Evolutionary conservation across 306 rosid species (phyloP).

Genomic region (Quillaja saponaria): DNA sequence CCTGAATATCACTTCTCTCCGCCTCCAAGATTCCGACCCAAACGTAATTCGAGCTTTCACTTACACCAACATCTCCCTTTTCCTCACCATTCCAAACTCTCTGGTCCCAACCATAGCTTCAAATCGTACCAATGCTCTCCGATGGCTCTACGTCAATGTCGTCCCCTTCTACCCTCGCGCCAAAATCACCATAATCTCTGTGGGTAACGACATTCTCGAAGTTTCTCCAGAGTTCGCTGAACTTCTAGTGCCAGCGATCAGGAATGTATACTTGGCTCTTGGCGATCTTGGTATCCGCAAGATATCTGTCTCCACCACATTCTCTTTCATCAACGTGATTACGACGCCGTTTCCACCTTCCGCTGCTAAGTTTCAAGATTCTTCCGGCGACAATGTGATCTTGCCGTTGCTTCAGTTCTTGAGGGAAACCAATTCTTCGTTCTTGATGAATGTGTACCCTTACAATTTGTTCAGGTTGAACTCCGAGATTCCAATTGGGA

Average conservation of each 20-base stretch:
- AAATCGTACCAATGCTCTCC: constrained; percentile 65
- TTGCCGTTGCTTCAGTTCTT: constrained; percentile 70
- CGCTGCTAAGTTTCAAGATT: constrained; percentile 57
- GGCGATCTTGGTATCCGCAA: constrained; percentile 65
- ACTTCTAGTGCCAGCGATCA: constrained; percentile 64
- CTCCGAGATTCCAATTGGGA: constrained; percentile 65
- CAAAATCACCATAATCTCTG: constrained; percentile 71
- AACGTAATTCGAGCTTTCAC: constrained; percentile 54
- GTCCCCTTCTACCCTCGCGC: constrained; percentile 87
- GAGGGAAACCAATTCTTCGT: constrained; percentile 69
- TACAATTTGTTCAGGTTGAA: constrained; percentile 67
- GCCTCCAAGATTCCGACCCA: constrained; percentile 63
- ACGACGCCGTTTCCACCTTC: constrained; percentile 77
- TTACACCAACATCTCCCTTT: constrained; percentile 64
- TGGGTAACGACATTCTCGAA: constrained; percentile 65
- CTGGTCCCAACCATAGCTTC: constrained; percentile 56
- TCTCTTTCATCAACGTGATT: constrained; percentile 57
- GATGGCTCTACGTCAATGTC: constrained; percentile 69
- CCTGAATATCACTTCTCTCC: constrained; percentile 54
- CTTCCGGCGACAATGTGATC: constrained; percentile 34
- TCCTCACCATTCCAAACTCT: constrained; percentile 72
- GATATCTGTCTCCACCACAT: constrained; percentile 73
- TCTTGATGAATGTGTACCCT: constrained; percentile 79
- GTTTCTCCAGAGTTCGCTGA: constrained; percentile 36
- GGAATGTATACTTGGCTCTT: constrained; percentile 65